These are phyloP conservation scores for Cicer chorassanicum DNA, from an alignment of 306 rosid species.

Conservation along the genomic window DNA sequence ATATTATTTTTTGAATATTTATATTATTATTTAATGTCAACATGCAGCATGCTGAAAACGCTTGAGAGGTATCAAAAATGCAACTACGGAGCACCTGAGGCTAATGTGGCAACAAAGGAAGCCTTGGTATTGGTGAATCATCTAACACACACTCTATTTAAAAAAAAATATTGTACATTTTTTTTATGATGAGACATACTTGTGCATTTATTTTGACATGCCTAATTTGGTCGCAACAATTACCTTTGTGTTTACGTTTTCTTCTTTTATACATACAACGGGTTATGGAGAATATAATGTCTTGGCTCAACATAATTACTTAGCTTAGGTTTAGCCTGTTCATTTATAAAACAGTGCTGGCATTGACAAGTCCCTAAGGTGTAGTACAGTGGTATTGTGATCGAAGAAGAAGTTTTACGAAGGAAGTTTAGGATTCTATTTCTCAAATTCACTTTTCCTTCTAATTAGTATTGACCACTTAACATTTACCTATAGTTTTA, in stretches of 20 bases:
- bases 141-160: constrained; percentile 20
- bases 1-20: constrained; percentile 13
- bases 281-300: too few species aligned
- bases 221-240: neutral
- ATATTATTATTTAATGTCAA: neutral
- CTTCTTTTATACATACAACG: too few species aligned
- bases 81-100: constrained; percentile 94
- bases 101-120: constrained; percentile 76
- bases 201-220: constrained; percentile 29
- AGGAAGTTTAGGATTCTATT: too few species aligned
- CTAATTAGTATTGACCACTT: too few species aligned
- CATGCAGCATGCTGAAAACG: constrained; percentile 84
- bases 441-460: too few species aligned
- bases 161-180: neutral
- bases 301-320: too few species aligned
- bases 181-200: neutral
- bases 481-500: too few species aligned
- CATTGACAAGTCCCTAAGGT: neutral
- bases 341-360: neutral
- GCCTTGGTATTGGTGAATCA: constrained; percentile 73
- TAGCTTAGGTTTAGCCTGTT: neutral
- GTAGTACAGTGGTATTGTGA: too few species aligned
- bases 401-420: too few species aligned
- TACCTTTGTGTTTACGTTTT: neutral
- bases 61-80: constrained; percentile 93